A percentile compares a stretch with the other conserved stretches of the same genome.
phyloP scores from a whole-genome alignment of 169 alveolate genomes.

The Besnoitia besnoiti region DNA sequence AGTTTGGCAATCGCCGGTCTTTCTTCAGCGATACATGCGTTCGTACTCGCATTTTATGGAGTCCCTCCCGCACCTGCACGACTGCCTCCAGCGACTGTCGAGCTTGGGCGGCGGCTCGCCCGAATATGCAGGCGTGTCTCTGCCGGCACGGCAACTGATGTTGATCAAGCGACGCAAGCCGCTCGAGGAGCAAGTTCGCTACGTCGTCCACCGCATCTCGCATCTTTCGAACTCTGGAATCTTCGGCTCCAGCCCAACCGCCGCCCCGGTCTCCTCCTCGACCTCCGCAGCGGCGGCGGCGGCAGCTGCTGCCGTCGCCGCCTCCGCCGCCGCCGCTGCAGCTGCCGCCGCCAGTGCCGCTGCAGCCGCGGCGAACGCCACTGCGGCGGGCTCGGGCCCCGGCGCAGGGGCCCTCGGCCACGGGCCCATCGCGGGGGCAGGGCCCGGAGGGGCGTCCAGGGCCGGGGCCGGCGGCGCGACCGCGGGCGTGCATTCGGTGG shows the following conservation, averaged over 20 bases:
- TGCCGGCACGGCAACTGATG: slow-evolving; percentile 38
- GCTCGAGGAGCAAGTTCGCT: slow-evolving; percentile 12
- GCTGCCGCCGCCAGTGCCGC: slow-evolving; percentile 19
- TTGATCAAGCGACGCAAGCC: slow-evolving; percentile 17
- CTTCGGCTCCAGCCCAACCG: background rate
- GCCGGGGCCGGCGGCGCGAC: background rate
- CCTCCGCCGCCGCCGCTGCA: slow-evolving; percentile 31
- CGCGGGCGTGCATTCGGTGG: background rate
- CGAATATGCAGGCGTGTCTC: slow-evolving; percentile 43
- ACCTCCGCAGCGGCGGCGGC: slow-evolving; percentile 34
- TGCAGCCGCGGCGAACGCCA: slow-evolving; percentile 7
- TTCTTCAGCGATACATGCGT: slow-evolving; percentile 45
- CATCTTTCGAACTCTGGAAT: background rate
- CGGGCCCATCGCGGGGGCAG: background rate
- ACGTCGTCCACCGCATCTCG: slow-evolving; percentile 31
- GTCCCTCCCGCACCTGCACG: slow-evolving; percentile 48
- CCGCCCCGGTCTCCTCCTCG: background rate
- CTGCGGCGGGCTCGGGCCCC: slow-evolving; percentile 2
- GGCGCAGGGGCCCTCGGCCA: slow-evolving; percentile 25
- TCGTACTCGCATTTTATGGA: slow-evolving; percentile 41
- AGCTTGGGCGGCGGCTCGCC: slow-evolving; percentile 22
- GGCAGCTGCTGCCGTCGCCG: slow-evolving; percentile 21
- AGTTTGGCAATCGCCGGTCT: slow-evolving; percentile 45
- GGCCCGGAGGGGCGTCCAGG: background rate
- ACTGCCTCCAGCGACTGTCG: slow-evolving; percentile 48